Evolutionary conservation across 768 basidiomycete species (phyloP).

Genomic region (Pholiota microspora): DNA sequence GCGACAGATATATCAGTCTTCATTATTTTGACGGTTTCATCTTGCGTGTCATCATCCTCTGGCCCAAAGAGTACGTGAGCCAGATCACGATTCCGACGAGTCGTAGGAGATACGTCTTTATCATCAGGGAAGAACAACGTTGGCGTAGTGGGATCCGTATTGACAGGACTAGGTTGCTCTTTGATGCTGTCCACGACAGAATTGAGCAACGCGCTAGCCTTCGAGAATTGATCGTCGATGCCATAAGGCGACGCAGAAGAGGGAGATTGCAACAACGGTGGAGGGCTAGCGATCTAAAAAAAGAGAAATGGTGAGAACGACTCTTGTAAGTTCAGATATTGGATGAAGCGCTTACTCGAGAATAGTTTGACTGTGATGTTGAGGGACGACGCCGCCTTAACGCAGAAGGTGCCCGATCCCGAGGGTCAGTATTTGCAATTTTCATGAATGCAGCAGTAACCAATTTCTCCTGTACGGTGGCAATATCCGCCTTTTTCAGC

Average conservation of each 20-base stretch:
- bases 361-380: constrained; percentile 81
- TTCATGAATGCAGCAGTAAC: constrained; percentile 61
- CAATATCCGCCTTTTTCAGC: constrained; percentile 67
- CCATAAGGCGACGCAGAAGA: constrained; percentile 33
- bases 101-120: constrained; percentile 43
- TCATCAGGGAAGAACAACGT: constrained; percentile 24
- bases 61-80: constrained; percentile 73
- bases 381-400: constrained; percentile 73
- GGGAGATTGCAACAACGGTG: constrained; percentile 42
- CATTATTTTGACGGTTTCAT: constrained; percentile 1
- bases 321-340: constrained; percentile 10
- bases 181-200: constrained; percentile 57
- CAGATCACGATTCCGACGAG: constrained; percentile 70
- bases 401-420: constrained; percentile 63
- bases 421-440: constrained; percentile 52
- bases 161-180: constrained; percentile 25
- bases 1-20: neutral
- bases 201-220: constrained; percentile 66
- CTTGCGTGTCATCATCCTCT: constrained; percentile 24
- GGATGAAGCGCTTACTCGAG: constrained; percentile 37
- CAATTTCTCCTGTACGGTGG: constrained; percentile 73
- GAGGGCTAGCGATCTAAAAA: constrained; percentile 58
- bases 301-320: neutral
- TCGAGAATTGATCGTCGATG: constrained; percentile 48
- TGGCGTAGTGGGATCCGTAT: constrained; percentile 14